These are phyloP conservation scores for Paecilomyces fulvus DNA, from an alignment of 2,329 filamentous ascomycete species.

Conservation along the genomic window DNA sequence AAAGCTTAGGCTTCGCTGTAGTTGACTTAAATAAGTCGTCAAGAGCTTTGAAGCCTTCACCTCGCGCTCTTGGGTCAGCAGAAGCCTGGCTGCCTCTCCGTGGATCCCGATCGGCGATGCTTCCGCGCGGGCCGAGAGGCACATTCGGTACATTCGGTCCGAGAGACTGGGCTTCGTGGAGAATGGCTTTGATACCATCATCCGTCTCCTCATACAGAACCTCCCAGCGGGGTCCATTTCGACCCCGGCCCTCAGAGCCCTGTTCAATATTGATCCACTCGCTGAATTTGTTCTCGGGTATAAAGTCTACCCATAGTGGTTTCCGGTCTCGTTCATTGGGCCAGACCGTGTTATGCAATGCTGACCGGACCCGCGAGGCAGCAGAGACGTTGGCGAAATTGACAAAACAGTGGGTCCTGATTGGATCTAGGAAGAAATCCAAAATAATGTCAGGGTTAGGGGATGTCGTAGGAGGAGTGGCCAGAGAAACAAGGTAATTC, in stretches of 20 bases:
- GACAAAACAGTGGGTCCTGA: constrained; percentile 82
- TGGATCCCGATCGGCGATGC: constrained; percentile 12
- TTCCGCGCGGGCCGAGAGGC: constrained; percentile 18
- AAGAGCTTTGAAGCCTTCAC: constrained; percentile 46
- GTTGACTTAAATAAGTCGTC: constrained; percentile 55
- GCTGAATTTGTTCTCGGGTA: constrained; percentile 64
- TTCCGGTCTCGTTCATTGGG: constrained; percentile 80
- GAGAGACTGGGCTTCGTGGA: constrained; percentile 42
- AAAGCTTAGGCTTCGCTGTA: constrained; percentile 54
- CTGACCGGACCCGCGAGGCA: constrained; percentile 66
- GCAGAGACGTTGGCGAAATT: constrained; percentile 60
- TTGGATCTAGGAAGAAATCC: constrained; percentile 70
- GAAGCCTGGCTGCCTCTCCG: constrained; percentile 17
- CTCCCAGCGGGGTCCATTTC: constrained; percentile 55
- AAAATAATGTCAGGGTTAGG: constrained; percentile 50
- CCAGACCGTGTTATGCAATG: constrained; percentile 73
- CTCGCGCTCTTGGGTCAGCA: constrained; percentile 13
- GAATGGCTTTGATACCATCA: constrained; percentile 48
- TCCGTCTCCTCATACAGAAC: constrained; percentile 57
- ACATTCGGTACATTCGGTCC: constrained; percentile 5
- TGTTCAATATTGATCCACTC: constrained; percentile 69
- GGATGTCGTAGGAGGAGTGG: constrained; percentile 47
- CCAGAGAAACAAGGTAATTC: constrained; percentile 61
- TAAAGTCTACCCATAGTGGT: constrained; percentile 78
- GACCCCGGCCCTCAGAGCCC: constrained; percentile 35